phyloP scores from a whole-genome alignment of 2,329 filamentous ascomycete species.

The Ascomycota sp. region DNA sequence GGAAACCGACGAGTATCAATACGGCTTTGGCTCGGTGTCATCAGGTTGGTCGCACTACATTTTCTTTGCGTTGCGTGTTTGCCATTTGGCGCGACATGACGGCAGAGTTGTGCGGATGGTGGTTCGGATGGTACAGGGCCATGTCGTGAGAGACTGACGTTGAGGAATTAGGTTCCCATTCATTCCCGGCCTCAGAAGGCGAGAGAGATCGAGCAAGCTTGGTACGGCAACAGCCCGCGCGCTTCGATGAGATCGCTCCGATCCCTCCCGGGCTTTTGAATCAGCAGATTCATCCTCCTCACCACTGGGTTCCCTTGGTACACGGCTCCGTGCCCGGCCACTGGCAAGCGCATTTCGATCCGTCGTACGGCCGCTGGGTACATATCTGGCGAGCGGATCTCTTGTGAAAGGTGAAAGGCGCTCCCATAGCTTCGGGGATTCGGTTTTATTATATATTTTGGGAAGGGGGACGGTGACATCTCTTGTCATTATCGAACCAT shows the following conservation, averaged over 20 bases:
- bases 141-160: too few species aligned
- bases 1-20: slow-evolving; percentile 1
- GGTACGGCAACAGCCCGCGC: too few species aligned
- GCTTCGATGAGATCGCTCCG: too few species aligned
- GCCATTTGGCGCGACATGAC: background rate
- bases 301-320: slow-evolving; percentile 10
- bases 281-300: slow-evolving; percentile 2
- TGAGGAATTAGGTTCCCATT: too few species aligned
- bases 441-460: too few species aligned
- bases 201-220: too few species aligned
- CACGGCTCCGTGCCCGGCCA: slow-evolving; percentile 12
- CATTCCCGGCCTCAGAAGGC: too few species aligned
- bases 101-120: too few species aligned
- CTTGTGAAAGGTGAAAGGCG: slow-evolving; percentile 4
- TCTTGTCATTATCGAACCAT: slow-evolving; percentile 6
- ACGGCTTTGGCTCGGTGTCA: slow-evolving; percentile 3
- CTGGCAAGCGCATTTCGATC: slow-evolving; percentile 15
- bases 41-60: slow-evolving; percentile 4
- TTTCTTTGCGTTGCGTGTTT: background rate
- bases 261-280: too few species aligned
- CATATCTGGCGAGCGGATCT: slow-evolving; percentile 17
- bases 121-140: too few species aligned
- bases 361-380: slow-evolving; percentile 11
- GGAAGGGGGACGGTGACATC: too few species aligned
- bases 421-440: too few species aligned